Evolutionary conservation across 257 asterid genomes (phyloP).

Genomic region (Misopates orontium): DNA sequence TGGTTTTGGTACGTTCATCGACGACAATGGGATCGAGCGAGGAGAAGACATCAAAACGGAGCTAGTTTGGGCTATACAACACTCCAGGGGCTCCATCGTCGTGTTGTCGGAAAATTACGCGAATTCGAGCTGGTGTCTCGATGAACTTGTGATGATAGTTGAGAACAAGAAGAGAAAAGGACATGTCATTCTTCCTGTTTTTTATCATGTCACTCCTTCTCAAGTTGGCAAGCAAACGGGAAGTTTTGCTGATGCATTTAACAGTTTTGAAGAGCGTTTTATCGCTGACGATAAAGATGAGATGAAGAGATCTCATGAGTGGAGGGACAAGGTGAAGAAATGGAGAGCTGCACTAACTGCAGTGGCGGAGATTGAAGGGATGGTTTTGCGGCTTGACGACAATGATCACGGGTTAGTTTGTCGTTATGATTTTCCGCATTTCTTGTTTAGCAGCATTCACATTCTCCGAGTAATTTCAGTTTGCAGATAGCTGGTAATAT

Average conservation of each 20-base stretch:
- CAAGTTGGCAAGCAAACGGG: conserved; percentile 15
- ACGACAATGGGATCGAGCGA: conserved; percentile 14
- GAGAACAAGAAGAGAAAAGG: conserved; percentile 20
- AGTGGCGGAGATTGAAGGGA: conserved; percentile 19
- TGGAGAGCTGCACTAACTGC: conserved; percentile 19
- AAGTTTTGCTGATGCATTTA: background rate
- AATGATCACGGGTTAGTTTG: too few species aligned
- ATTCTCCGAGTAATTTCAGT: too few species aligned
- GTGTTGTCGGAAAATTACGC: conserved; percentile 22
- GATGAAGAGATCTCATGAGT: background rate
- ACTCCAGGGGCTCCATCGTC: conserved; percentile 19
- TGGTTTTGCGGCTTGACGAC: background rate
- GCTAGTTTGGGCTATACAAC: conserved; percentile 6
- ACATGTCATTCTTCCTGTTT: background rate
- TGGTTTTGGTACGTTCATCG: conserved; percentile 15
- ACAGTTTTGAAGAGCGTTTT: too few species aligned
- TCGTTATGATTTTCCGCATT: too few species aligned
- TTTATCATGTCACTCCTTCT: conserved; percentile 22
- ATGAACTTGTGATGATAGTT: conserved; percentile 23
- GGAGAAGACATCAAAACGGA: conserved; percentile 8
- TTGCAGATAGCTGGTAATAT: too few species aligned
- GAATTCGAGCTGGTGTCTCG: conserved; percentile 28
- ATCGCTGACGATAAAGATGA: background rate
- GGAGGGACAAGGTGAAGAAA: background rate
- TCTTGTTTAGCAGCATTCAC: too few species aligned